phyloP scores from a whole-genome alignment of 2,329 filamentous ascomycete species.

The Alternaria sp. region DNA sequence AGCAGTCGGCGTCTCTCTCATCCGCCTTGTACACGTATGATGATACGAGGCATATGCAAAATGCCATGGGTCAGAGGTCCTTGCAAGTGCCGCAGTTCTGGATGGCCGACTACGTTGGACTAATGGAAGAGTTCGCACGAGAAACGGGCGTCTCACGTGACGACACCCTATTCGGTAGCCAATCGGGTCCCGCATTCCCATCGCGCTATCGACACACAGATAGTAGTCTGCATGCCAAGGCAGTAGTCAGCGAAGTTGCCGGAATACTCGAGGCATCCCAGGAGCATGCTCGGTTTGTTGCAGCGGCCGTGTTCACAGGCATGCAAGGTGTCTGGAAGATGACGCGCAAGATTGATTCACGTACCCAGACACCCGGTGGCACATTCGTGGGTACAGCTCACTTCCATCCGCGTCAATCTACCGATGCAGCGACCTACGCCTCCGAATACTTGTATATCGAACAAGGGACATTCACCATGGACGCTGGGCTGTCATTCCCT shows the following conservation, averaged over 20 bases:
- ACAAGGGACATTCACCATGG: constrained; percentile 68
- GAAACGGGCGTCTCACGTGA: constrained; percentile 61
- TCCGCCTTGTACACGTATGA: constrained; percentile 24
- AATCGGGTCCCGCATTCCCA: constrained; percentile 55
- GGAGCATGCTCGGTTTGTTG: constrained; percentile 60
- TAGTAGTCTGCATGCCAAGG: constrained; percentile 50
- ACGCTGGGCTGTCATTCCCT: constrained; percentile 62
- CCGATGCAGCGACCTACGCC: constrained; percentile 44
- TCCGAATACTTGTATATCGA: constrained; percentile 71
- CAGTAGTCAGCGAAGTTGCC: constrained; percentile 55
- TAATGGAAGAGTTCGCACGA: constrained; percentile 73
- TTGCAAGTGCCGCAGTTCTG: constrained; percentile 72
- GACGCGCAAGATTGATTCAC: constrained; percentile 62
- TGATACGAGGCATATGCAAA: constrained; percentile 52
- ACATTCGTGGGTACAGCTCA: constrained; percentile 68
- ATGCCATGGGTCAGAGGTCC: constrained; percentile 34
- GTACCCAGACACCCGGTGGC: constrained; percentile 66
- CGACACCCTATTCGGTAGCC: constrained; percentile 50
- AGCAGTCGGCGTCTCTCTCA: constrained; percentile 11
- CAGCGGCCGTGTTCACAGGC: constrained; percentile 71
- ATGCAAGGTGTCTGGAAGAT: constrained; percentile 74
- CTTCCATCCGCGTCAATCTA: constrained; percentile 69
- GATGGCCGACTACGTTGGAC: constrained; percentile 79
- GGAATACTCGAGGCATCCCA: constrained; percentile 52
- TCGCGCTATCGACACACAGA: constrained; percentile 37